phyloP scores from a whole-genome alignment of 768 basidiomycete genomes.

The Termitomyces sp. region DNA sequence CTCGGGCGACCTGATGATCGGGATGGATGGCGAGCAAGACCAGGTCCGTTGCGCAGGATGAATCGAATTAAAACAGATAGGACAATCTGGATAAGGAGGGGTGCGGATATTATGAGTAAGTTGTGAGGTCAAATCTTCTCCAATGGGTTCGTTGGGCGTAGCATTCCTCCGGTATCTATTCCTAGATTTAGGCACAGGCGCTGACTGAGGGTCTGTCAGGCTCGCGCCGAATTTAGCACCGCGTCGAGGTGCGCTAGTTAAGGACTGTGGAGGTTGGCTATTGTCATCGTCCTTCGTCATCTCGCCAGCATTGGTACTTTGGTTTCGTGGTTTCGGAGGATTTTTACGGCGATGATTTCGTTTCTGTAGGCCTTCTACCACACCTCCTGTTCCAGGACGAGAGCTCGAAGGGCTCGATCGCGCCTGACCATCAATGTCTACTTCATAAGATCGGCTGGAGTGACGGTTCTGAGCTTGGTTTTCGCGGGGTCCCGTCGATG shows the following conservation, averaged over 20 bases:
- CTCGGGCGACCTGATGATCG: slow-evolving; percentile 30
- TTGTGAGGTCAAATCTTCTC: slow-evolving; percentile 71
- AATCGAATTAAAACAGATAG: slow-evolving; percentile 81
- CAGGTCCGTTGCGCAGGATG: slow-evolving; percentile 79
- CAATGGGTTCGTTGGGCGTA: slow-evolving; percentile 25
- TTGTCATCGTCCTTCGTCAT: background rate
- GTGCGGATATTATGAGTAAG: slow-evolving; percentile 64
- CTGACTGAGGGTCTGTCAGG: slow-evolving; percentile 23
- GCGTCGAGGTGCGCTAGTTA: slow-evolving; percentile 17
- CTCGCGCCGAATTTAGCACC: slow-evolving; percentile 32
- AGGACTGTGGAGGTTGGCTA: background rate
- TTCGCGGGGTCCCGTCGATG: slow-evolving; percentile 4
- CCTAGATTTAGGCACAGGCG: slow-evolving; percentile 2
- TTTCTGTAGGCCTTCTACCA: background rate
- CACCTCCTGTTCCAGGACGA: background rate
- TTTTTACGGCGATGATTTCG: slow-evolving; percentile 3
- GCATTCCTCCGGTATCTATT: slow-evolving; percentile 1
- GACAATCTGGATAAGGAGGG: slow-evolving; percentile 74
- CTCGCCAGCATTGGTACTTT: background rate
- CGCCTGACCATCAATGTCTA: slow-evolving; percentile 1
- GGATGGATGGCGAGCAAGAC: slow-evolving; percentile 77
- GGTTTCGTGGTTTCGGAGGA: background rate
- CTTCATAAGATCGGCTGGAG: background rate
- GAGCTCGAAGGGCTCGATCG: slow-evolving; percentile 5
- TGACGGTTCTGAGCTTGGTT: slow-evolving; percentile 1